A percentile compares a stretch with the other conserved stretches of the same genome.
Conservation (phyloP, 1,284 basidiomycete species). For the Anthracocystis panici-leucophaei region DNA sequence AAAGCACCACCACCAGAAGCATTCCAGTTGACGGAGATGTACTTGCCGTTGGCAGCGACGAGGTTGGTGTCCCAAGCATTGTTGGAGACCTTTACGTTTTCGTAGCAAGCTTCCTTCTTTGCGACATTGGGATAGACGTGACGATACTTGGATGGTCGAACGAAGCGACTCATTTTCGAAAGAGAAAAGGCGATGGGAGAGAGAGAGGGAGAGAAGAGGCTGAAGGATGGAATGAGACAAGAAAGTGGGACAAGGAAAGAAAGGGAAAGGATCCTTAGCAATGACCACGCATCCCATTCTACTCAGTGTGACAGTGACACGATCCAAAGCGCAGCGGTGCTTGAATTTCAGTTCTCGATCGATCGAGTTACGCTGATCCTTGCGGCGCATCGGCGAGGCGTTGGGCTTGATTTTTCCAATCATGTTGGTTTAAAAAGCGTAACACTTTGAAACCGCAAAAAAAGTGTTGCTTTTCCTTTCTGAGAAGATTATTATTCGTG, state of each 20-base stretch:
- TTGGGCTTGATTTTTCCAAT: not conserved
- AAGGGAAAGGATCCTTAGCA: not conserved
- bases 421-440: not conserved
- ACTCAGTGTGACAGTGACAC: conserved; percentile 2
- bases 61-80: conserved; percentile 94
- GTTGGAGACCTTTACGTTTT: conserved; percentile 81
- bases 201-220: not conserved
- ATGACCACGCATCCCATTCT: not conserved
- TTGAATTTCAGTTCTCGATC: not conserved
- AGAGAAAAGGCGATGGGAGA: not conserved
- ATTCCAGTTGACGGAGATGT: conserved; percentile 93
- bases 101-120: conserved; percentile 73
- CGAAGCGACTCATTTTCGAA: conserved; percentile 72
- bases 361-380: conserved; percentile 25
- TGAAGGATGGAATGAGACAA: conserved; percentile 1
- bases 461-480: conserved; percentile 9
- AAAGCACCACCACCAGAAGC: conserved; percentile 94
- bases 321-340: conserved; percentile 2
- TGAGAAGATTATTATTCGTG: conserved; percentile 16
- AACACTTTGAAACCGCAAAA: conserved; percentile 2
- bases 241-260: not conserved
- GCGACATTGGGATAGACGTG: conserved; percentile 82
- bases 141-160: conserved; percentile 76
- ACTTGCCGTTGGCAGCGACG: conserved; percentile 78
- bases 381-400: conserved; percentile 24